phyloP scores from a whole-genome alignment of 2,329 filamentous ascomycete species.

The Colletotrichum paranaense region DNA sequence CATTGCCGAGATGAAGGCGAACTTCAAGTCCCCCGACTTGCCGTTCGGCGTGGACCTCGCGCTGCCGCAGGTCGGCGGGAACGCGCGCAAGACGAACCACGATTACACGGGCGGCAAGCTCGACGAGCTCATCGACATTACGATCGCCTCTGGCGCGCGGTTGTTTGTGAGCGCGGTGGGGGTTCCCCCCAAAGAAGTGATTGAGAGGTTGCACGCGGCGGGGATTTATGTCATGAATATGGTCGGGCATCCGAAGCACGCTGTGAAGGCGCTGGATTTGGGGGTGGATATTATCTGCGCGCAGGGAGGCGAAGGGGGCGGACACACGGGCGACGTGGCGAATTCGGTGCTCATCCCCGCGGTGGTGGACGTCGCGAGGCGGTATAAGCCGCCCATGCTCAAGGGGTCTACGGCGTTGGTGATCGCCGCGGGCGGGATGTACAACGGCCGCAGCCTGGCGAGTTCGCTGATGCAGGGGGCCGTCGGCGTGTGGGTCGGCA shows the following conservation, averaged over 20 bases:
- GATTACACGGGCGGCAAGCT: constrained; percentile 94
- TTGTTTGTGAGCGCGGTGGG: constrained; percentile 92
- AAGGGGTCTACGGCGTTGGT: constrained; percentile 80
- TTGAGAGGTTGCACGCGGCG: constrained; percentile 81
- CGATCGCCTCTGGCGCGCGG: constrained; percentile 83
- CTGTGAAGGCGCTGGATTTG: constrained; percentile 84
- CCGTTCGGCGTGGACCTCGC: constrained; percentile 94
- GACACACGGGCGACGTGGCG: constrained; percentile 89
- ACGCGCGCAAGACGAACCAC: constrained; percentile 90
- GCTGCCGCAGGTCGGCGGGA: constrained; percentile 87
- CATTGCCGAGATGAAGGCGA: constrained; percentile 85
- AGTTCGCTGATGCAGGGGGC: constrained; percentile 89
- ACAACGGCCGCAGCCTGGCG: constrained; percentile 84
- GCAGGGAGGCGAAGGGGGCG: constrained; percentile 93
- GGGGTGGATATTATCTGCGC: constrained; percentile 93
- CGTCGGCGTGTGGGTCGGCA: constrained; percentile 92
- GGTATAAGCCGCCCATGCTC: constrained; percentile 76
- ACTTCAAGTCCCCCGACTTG: constrained; percentile 73
- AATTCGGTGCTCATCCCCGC: constrained; percentile 88
- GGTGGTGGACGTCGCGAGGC: constrained; percentile 83
- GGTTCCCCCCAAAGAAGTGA: constrained; percentile 79
- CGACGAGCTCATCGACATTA: constrained; percentile 88
- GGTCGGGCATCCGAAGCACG: constrained; percentile 93
- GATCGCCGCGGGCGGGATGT: constrained; percentile 89
- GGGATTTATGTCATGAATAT: constrained; percentile 96